Evolutionary conservation across 2,329 filamentous ascomycete species (phyloP), one percentile per base, ranked within the genome.

Genomic region (Colletotrichum sp.): DNA sequence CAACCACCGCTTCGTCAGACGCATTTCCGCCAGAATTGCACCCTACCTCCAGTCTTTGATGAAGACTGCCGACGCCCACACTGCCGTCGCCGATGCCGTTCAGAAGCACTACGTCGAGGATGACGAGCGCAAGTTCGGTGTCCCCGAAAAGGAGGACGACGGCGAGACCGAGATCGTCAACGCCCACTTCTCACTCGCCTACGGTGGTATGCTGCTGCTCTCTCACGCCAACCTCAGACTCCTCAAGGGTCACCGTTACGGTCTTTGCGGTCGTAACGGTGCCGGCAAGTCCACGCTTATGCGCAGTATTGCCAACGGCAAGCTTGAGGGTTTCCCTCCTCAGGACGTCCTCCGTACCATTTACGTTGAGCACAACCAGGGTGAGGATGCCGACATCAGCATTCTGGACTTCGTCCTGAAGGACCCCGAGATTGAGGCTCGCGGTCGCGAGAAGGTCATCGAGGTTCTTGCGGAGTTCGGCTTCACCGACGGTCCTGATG

Each of bases 281-380:
- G 96, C 96, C 73, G 97, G 97, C 83, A 99, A 99, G 88, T 99
- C 97, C n/a, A 99, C 97, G 2, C 91, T 99, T 75, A 99, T 99
- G 97, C 95, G 95, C 84, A 96, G 95, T 84, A 99, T 99, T 81
- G 95, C 97, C 67, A 94, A 94, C 76, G 96, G 96, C 82, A 99
- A 99, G 90, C 91, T 99, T 5, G 97, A 99, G 86, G 97, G 97
- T 10, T 99, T 99, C 88, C 97, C 97, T 49, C 90, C 95, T 18
- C 96, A 97, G 84, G 96, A 98, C 79, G 94, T 96, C 76, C 93
- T 99, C 81, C 94, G 95, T 81, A 99, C 96, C 13, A 99, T 96
- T 87, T 99, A 99, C 83, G 97, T 99, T 59, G 97, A 99, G 89
- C 97, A 99, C 89, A 99, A 99, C 88, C 96, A 99, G 87, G 97